phyloP scores from a whole-genome alignment of 208 protist genomes.

The Leishmania tarentolae region DNA sequence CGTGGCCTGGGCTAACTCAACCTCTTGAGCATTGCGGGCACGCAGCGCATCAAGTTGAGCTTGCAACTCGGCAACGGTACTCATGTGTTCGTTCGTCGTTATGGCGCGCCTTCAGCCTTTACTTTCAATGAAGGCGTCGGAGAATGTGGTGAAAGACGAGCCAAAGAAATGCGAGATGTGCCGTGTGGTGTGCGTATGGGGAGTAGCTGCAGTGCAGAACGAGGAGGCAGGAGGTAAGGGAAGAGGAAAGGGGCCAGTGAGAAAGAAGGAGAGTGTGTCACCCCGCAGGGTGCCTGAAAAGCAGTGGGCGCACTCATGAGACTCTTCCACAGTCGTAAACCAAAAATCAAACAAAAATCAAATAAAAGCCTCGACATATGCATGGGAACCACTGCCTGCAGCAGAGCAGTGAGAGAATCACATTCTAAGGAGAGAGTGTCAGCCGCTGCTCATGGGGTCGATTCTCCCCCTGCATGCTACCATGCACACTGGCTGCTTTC shows the following conservation, averaged over 20 bases:
- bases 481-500: background rate
- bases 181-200: background rate
- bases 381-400: background rate
- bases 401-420: background rate
- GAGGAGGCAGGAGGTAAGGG: background rate
- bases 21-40: slow-evolving; percentile 36
- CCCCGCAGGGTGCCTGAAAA: background rate
- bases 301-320: background rate
- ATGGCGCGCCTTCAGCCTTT: background rate
- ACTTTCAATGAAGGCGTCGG: background rate
- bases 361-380: no score
- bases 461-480: background rate
- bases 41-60: slow-evolving; percentile 39
- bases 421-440: background rate
- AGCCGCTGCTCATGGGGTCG: background rate
- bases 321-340: background rate
- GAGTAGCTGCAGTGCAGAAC: background rate
- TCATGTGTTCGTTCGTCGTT: slow-evolving; percentile 9
- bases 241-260: background rate
- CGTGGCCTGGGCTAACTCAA: slow-evolving; percentile 27
- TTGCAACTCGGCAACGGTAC: slow-evolving; percentile 41
- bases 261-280: background rate
- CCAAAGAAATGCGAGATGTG: background rate
- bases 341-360: no score
- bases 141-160: background rate